Percentiles rank a stretch among this genome's conserved stretches.
Conservation (phyloP, 352 stramenopile genomes). For the Lagenidium giganteum region DNA sequence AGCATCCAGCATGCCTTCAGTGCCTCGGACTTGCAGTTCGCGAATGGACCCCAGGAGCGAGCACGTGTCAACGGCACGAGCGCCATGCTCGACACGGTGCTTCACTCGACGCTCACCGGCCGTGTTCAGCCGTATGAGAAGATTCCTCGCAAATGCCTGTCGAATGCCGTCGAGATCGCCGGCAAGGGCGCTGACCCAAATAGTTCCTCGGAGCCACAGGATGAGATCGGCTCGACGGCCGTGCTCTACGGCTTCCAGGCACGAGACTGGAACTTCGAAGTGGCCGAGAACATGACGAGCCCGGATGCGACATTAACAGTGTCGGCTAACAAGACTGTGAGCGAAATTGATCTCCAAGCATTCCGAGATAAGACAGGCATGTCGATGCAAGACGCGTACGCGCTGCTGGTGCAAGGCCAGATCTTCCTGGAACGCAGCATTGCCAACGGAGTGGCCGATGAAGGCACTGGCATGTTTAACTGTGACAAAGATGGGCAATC, state of each 20-base stretch:
- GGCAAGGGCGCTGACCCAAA: no score
- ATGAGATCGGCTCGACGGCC: slow-evolving; percentile 28
- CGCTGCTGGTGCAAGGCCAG: slow-evolving; percentile 38
- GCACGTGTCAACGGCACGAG: no score
- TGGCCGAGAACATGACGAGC: slow-evolving; percentile 8
- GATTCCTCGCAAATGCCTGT: no score
- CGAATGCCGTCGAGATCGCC: slow-evolving; percentile 17
- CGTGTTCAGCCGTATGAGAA: no score
- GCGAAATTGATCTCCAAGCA: slow-evolving; percentile 11
- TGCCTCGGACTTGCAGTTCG: slow-evolving; percentile 18
- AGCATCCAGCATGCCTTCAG: slow-evolving; percentile 28
- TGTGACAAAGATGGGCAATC: no score
- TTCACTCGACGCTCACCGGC: slow-evolving; percentile 21
- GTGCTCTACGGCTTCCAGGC: slow-evolving; percentile 30
- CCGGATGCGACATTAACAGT: no score
- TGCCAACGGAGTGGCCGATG: no score
- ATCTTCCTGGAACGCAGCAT: slow-evolving; percentile 34
- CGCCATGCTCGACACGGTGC: no score
- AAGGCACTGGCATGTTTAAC: no score
- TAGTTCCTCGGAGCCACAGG: no score
- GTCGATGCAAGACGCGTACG: slow-evolving; percentile 21
- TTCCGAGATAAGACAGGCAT: slow-evolving; percentile 19
- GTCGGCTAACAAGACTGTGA: no score
- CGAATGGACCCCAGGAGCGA: slow-evolving; percentile 5
- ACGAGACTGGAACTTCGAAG: slow-evolving; percentile 35